Evolutionary conservation across 1,284 basidiomycete genomes (phyloP), one percentile per base, ranked within the genome.

Genomic region (Cutaneotrichosporon sp.): DNA sequence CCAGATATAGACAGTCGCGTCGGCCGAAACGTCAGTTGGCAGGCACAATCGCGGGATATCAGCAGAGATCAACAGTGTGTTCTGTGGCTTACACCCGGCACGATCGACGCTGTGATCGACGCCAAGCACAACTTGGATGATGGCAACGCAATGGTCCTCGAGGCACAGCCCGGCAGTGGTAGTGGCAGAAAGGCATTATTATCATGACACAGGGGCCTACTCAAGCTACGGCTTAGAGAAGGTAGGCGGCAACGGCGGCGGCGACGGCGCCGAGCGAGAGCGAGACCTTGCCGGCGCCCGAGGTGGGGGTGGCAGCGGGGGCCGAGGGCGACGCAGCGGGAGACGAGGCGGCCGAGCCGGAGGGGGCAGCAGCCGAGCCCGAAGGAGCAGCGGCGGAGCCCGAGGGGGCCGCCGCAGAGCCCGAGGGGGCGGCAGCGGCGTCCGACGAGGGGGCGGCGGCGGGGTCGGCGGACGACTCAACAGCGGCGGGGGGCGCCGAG

Each of bases 261-360:
- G 38, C 56, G 11, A 47, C 53, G 22, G 61, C 61, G 14, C 53
- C 61, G 38, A 58, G 10, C 9, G 61, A 58, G 56, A 62, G 18
- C 16, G 56, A 45, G 31, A 50, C 8, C 51, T 57, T 54, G 46
- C 45, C 36, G 13, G 56, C 60, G 45, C 43, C 42, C n/a, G 36
- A 43, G 34, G 25, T 10, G 16, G 42, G 3, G 29, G 29, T n/a
- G 38, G 38, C 4, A n/a, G 50, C n/a, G 8, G 38, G 27, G 10
- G 54, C n/a, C 8, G 54, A 29, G 22, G 42, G n/a, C n/a, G n/a
- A n/a, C n/a, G n/a, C n/a, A n/a, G n/a, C n/a, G n/a, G n/a, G n/a
- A n/a, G n/a, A n/a, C n/a, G n/a, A n/a, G n/a, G n/a, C n/a, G n/a
- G n/a, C n/a, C n/a, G n/a, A n/a, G n/a, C n/a, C 54, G 22, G 53